Evolutionary conservation across 352 stramenopile genomes (phyloP).

Genomic region (Phytophthora aleatoria): DNA sequence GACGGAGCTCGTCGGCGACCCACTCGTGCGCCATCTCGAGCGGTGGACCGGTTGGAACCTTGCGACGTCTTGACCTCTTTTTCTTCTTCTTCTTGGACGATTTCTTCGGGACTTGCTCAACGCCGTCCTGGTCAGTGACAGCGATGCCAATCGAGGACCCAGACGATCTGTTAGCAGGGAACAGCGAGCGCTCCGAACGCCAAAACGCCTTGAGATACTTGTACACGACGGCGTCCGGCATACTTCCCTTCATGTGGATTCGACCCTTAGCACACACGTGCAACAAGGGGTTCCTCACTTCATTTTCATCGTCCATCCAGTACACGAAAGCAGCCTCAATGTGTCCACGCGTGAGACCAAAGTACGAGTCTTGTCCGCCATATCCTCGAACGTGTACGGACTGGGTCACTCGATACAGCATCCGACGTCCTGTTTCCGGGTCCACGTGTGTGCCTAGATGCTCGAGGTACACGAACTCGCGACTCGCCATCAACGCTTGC

Average conservation of each 20-base stretch:
- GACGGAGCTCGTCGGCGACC: conserved; percentile 64
- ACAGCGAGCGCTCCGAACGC: conserved; percentile 43
- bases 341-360: conserved; percentile 69
- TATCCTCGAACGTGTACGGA: conserved; percentile 66
- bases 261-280: conserved; percentile 67
- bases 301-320: conserved; percentile 59
- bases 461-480: conserved; percentile 76
- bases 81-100: conserved; percentile 35
- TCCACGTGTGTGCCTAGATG: conserved; percentile 68
- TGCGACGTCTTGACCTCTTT: conserved; percentile 21
- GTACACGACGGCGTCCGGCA: conserved; percentile 62
- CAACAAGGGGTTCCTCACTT: conserved; percentile 43
- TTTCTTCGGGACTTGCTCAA: conserved; percentile 18
- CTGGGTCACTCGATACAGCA: conserved; percentile 71
- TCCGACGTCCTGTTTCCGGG: conserved; percentile 42
- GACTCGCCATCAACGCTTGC: conserved; percentile 58
- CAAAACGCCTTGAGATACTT: conserved; percentile 69
- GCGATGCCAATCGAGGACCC: conserved; percentile 32
- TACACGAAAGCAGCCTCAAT: conserved; percentile 71
- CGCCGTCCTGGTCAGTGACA: conserved; percentile 5
- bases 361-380: conserved; percentile 66
- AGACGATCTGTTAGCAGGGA: conserved; percentile 30
- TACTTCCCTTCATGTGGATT: conserved; percentile 62
- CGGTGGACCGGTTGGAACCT: conserved; percentile 34
- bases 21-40: conserved; percentile 66